A percentile compares a stretch with the other conserved stretches of the same genome.
These are phyloP conservation scores for Phytophthora kernoviae DNA, from an alignment of 352 stramenopile species.

Conservation along the genomic window DNA sequence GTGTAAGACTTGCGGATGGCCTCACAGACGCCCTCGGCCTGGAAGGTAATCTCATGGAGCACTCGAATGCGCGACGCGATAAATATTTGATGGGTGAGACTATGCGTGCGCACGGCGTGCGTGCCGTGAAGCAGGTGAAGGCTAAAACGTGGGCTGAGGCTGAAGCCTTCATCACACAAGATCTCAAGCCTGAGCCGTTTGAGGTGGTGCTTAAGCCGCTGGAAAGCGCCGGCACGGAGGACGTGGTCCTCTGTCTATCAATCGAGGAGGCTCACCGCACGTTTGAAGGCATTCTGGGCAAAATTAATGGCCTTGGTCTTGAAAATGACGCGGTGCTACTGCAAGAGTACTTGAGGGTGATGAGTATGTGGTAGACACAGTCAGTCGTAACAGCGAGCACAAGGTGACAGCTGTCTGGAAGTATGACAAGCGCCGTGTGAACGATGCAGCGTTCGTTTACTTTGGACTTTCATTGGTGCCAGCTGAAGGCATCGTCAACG, in stretches of 20 bases:
- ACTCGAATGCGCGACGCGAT: conserved; percentile 71
- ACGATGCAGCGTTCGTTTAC: conserved; percentile 96
- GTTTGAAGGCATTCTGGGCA: conserved; percentile 84
- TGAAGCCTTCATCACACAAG: conserved; percentile 68
- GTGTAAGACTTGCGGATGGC: conserved; percentile 91
- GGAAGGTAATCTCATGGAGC: conserved; percentile 81
- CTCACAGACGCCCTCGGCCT: conserved; percentile 88
- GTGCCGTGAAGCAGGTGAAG: conserved; percentile 92
- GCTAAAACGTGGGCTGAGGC: conserved; percentile 78
- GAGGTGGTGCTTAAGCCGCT: conserved; percentile 93
- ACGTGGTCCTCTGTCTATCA: conserved; percentile 83
- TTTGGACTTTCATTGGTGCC: conserved; percentile 85
- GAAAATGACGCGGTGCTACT: conserved; percentile 86
- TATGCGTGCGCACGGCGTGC: conserved; percentile 74
- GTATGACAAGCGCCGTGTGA: conserved; percentile 97
- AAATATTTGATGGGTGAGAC: conserved; percentile 91
- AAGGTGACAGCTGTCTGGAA: conserved; percentile 97
- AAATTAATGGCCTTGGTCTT: conserved; percentile 88
- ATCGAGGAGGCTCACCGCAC: conserved; percentile 79
- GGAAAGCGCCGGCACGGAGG: conserved; percentile 75
- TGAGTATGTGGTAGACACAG: conserved; percentile 97
- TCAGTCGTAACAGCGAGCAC: conserved; percentile 91
- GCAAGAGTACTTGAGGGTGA: conserved; percentile 95
- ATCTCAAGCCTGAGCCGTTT: conserved; percentile 69
- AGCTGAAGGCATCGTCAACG: conserved; percentile 66